Base-by-base conservation (phyloP, 148 eudicot species). In the Chenopodium suecicum region DNA sequence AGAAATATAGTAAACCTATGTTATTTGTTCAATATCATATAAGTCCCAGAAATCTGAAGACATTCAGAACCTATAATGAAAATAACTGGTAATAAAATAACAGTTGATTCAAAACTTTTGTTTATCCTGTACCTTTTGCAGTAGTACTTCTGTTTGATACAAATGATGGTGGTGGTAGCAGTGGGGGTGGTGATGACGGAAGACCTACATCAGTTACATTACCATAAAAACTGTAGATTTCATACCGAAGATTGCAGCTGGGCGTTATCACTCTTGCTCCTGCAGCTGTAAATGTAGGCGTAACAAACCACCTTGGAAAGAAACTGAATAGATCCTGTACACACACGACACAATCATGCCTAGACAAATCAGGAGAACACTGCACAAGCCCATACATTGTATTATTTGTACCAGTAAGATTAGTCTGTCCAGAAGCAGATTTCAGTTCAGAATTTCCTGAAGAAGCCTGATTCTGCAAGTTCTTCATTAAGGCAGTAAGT, bases 231-330 rank as follows among this genome's bases (percentile, higher is more conserved):
- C 54, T 34, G 60, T 82, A 78, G 12, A 67, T 54, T 73, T 86
- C 90, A 66, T 82, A 88, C 71, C 87, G 66, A 29, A 69, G 32
- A 65, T 70, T 80, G 63, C 90, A 82, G 60, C 85, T 87, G 8
- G 85, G 87, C 14, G 47, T 41, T 67, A 67, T 8, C n/a, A 80
- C 31, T 64, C 81, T 79, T 0, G 76, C 91, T 47, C 88, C 86
- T 8, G 37, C 50, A 50, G 85, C 85, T 20, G 31, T 78, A 64
- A 82, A 78, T 20, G 64, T 78, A 31, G 48, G 48, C 1, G 65
- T 82, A 48, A 73, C 52, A 64, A 78, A 73, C 73, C 9, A 9
- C 0, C 0, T 32, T 16, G 41, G 16, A 54, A 82, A 78, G 31
- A 72, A 19, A 3, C 71, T 60, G 48, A 22, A 20, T 1, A 72